Base-by-base conservation (phyloP, 148 eudicot species). In the Bassia scoparia region DNA sequence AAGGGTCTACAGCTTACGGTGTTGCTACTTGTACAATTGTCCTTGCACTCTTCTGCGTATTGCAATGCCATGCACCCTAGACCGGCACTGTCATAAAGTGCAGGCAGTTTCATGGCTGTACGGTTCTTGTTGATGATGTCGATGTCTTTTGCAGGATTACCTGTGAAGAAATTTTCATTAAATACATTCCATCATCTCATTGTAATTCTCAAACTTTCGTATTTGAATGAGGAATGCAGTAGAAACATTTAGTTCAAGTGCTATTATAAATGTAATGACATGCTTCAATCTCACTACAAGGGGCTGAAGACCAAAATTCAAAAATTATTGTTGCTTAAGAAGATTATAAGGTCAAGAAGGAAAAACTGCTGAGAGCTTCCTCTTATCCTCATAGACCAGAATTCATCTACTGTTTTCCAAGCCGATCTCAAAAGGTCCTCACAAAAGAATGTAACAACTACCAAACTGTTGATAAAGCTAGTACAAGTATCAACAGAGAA, bases 61-160 rank as follows among this genome's bases (percentile, higher is more conserved):
- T 87, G 93, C 79, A 90, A 81, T 59, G 97, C 97, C 68, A 90
- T 90, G 87, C 97, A 90, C 33, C 93, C 97, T 3, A 90, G 89
- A 46, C 97, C 97, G 0, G 89, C 86, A 74, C 78, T 89, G 83
- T 81, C 81, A 73, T 71, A 80, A 14, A 89, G 78, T 33, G 79
- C 69, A 53, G 80, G 74, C 58, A 88, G 87, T 76, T 83, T 86
- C 41, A 33, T 62, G 54, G 86, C 62, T 60, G 97, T 90, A n/a
- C 97, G 85, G 74, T 90, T 90, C 29, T 62, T 78, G 88, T 90
- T 90, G 74, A 90, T 87, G 54, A 88, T 77, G 23, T 87, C 85
- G 5, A 90, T 79, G 62, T 90, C 91, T 74, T 87, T 89, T 20
- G 97, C 91, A 24, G 89, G 77, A 78, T 90, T 90, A 43, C 89